Conservation (phyloP, 768 basidiomycete species). For the Antrodiella citrinella region DNA sequence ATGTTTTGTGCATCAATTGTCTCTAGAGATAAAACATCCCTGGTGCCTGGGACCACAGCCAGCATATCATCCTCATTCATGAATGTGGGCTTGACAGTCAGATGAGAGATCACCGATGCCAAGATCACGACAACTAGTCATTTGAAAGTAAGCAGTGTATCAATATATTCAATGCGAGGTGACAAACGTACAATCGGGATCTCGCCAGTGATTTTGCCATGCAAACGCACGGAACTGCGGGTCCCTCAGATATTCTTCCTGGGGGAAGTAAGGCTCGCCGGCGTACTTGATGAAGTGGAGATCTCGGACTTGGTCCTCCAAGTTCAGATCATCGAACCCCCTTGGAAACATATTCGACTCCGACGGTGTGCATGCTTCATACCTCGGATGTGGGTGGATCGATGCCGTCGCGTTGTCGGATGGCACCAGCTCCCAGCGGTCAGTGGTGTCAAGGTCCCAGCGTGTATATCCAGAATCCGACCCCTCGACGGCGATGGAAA, state of each 20-base stretch:
- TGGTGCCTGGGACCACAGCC: too few species aligned
- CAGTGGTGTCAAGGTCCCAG: too few species aligned
- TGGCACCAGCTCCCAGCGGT: background rate
- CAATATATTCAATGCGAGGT: background rate
- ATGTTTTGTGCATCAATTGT: too few species aligned
- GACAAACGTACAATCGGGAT: background rate
- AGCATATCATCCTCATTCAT: too few species aligned
- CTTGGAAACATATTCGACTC: background rate
- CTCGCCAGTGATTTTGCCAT: background rate
- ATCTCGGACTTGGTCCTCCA: background rate
- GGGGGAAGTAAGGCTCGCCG: background rate
- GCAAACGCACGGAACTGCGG: background rate
- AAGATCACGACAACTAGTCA: background rate
- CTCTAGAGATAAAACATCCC: too few species aligned
- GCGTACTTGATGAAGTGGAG: background rate
- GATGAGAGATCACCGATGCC: background rate
- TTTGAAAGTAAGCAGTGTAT: too few species aligned
- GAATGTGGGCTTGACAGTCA: too few species aligned
- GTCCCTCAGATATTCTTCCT: background rate
- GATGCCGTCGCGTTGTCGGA: background rate
- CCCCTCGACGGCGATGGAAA: too few species aligned
- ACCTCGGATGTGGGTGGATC: background rate
- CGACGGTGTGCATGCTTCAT: slow-evolving; percentile 3
- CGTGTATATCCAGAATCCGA: too few species aligned
- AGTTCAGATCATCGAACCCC: background rate